Evolutionary conservation across 139 green algal genomes (phyloP).

Genomic region (Micractinium conductrix): DNA sequence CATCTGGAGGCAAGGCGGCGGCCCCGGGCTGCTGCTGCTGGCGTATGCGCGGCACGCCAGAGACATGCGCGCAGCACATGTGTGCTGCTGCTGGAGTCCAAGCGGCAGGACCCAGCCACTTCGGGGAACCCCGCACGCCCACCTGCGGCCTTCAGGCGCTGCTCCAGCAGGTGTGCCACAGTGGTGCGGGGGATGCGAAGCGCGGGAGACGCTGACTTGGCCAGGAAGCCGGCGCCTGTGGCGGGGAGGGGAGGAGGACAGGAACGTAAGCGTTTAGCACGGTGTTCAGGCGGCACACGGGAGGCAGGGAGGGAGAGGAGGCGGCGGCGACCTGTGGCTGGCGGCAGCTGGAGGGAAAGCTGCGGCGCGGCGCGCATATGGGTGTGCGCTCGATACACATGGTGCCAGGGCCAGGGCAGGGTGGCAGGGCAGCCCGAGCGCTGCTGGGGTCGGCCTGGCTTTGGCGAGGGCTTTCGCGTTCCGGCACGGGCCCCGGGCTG

Average conservation of each 20-base stretch:
- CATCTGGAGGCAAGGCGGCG: not conserved
- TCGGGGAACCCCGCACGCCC: not conserved
- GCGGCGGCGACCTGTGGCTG: too few species aligned
- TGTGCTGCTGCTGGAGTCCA: not conserved
- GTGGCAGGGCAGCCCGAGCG: not conserved
- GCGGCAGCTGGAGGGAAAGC: not conserved
- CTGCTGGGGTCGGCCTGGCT: not conserved
- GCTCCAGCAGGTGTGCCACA: slow-evolving; percentile 33
- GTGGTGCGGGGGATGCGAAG: slow-evolving; percentile 36
- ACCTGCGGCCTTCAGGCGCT: slow-evolving; percentile 5
- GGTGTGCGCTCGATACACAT: too few species aligned
- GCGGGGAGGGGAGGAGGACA: not conserved
- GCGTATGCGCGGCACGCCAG: not conserved
- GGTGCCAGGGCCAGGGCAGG: too few species aligned
- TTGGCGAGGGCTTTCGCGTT: not conserved
- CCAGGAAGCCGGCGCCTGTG: not conserved
- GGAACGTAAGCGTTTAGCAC: not conserved
- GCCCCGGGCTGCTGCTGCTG: not conserved
- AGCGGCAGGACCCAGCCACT: not conserved
- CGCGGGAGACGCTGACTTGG: not conserved
- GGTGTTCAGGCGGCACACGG: not conserved
- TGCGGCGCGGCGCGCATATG: too few species aligned
- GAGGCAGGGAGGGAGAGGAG: not conserved
- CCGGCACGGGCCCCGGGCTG: too few species aligned
- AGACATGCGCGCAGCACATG: not conserved